Conservation (phyloP, 768 basidiomycete genomes). For the Suillus alpinus region DNA sequence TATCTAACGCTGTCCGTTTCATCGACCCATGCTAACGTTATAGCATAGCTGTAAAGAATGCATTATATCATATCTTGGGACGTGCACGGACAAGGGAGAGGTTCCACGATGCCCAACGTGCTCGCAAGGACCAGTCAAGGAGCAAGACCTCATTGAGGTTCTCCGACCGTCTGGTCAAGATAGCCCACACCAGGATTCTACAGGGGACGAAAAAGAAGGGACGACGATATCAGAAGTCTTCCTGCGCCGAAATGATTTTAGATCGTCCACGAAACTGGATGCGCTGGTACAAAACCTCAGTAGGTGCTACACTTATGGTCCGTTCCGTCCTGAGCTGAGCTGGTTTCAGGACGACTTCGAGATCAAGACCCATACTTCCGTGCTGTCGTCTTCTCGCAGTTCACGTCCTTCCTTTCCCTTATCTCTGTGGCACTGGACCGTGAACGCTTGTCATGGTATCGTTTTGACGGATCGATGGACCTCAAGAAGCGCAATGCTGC, state of each 20-base stretch:
- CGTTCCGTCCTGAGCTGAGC: background rate
- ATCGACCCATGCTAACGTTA: background rate
- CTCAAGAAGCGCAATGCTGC: slow-evolving; percentile 76
- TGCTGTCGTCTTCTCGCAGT: slow-evolving; percentile 88
- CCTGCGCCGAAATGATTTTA: slow-evolving; percentile 79
- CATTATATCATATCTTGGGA: slow-evolving; percentile 68
- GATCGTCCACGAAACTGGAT: slow-evolving; percentile 87
- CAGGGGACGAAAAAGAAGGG: slow-evolving; percentile 18
- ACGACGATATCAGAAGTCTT: slow-evolving; percentile 43
- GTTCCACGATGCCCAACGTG: slow-evolving; percentile 81
- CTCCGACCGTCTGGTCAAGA: slow-evolving; percentile 31
- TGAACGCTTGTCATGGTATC: slow-evolving; percentile 64
- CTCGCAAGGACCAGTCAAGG: slow-evolving; percentile 62
- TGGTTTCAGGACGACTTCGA: slow-evolving; percentile 51
- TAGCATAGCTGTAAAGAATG: slow-evolving; percentile 82
- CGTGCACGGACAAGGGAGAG: slow-evolving; percentile 67
- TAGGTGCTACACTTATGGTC: slow-evolving; percentile 28
- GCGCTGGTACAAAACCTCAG: slow-evolving; percentile 76
- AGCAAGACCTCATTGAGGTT: slow-evolving; percentile 63
- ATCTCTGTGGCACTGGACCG: slow-evolving; percentile 70
- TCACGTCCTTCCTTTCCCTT: slow-evolving; percentile 83
- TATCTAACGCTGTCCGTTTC: background rate
- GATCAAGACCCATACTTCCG: slow-evolving; percentile 75
- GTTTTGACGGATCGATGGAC: slow-evolving; percentile 93
- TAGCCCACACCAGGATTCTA: slow-evolving; percentile 1